Percentiles rank a stretch among this genome's conserved stretches.
Conservation (phyloP, 2,329 filamentous ascomycete species). For the Penicillium hordei region DNA sequence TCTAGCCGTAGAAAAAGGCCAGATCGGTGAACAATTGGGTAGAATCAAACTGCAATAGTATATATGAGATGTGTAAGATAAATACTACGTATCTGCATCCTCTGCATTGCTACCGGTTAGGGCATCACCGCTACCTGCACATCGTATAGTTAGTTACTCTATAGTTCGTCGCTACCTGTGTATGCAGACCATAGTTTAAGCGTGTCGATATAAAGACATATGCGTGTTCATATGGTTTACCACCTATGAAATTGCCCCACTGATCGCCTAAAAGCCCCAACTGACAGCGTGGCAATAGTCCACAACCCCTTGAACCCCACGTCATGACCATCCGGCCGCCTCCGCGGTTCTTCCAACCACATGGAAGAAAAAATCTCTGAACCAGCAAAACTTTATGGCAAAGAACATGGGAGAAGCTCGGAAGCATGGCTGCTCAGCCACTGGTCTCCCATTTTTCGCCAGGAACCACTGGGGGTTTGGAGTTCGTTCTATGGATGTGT, state of each 20-base stretch:
- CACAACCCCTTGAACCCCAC: conserved; percentile 6
- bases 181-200: no score
- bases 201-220: neutral
- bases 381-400: neutral
- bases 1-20: neutral
- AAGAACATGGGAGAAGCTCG: conserved; percentile 10
- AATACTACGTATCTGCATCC: neutral
- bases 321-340: conserved; percentile 15
- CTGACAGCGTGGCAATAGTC: conserved; percentile 13
- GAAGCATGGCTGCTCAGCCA: conserved; percentile 4
- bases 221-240: neutral
- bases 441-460: neutral
- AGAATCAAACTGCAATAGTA: neutral
- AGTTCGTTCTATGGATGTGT: neutral
- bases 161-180: no score
- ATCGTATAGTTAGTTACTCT: neutral
- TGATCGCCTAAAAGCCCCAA: neutral
- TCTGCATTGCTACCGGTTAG: neutral
- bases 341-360: conserved; percentile 17
- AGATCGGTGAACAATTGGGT: neutral
- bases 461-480: conserved; percentile 2
- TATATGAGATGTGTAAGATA: neutral
- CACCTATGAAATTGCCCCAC: neutral
- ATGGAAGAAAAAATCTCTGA: neutral
- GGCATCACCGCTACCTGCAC: conserved; percentile 2